Percentiles rank a stretch among this genome's conserved stretches.
These are phyloP conservation scores for Saccharomycopsis guyanensis DNA, from an alignment of 805 yeast species.

Conservation along the genomic window DNA sequence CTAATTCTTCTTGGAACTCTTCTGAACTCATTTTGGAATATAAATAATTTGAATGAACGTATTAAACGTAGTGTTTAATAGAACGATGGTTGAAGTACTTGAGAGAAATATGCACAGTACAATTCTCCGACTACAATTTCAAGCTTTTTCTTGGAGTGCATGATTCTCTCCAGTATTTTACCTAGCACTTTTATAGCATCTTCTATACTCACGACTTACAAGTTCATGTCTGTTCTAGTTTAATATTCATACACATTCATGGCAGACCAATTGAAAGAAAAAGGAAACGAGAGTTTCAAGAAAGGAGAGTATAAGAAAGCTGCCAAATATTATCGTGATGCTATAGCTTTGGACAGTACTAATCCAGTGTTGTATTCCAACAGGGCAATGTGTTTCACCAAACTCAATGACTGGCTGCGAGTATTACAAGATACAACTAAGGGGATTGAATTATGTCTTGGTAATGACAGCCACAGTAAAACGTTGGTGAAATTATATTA, in stretches of 20 bases:
- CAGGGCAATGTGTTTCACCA: slow-evolving; percentile 57
- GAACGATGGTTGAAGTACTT: no score
- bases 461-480: slow-evolving; percentile 25
- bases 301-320: slow-evolving; percentile 42
- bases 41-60: no score
- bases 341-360: slow-evolving; percentile 39
- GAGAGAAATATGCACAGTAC: no score
- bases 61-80: no score
- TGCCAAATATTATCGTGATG: slow-evolving; percentile 45
- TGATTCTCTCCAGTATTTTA: no score
- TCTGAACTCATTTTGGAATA: slow-evolving; percentile 27
- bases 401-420: slow-evolving; percentile 39
- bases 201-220: no score
- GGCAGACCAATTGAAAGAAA: slow-evolving; percentile 26
- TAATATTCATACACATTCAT: no score
- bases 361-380: slow-evolving; percentile 60
- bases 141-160: no score
- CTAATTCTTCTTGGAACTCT: slow-evolving; percentile 63
- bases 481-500: slow-evolving; percentile 42
- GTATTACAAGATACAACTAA: slow-evolving; percentile 43
- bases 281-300: slow-evolving; percentile 50
- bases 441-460: slow-evolving; percentile 33
- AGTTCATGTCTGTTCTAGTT: no score
- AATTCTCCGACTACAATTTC: no score
- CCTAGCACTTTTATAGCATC: no score